Conservation (phyloP, 768 basidiomycete genomes). For the Tephrocybe sp. region DNA sequence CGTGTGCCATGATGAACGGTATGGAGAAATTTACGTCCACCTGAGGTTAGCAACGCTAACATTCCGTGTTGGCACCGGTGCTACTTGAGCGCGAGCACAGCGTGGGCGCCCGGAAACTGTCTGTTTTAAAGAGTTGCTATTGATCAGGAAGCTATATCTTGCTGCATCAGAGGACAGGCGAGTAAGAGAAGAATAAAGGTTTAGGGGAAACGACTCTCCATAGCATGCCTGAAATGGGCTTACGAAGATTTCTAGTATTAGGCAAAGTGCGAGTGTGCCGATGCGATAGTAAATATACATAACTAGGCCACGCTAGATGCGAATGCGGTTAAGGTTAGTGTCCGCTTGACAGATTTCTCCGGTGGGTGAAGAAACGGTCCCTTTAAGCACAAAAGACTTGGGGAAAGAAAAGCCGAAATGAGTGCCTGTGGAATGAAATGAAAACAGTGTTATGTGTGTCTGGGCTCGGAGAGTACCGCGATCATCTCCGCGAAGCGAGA, state of each 20-base stretch:
- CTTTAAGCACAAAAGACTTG: slow-evolving; percentile 7
- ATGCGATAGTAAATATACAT: slow-evolving; percentile 1
- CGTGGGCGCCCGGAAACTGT: too few species aligned
- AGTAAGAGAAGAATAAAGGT: slow-evolving; percentile 8
- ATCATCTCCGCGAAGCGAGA: slow-evolving; percentile 30
- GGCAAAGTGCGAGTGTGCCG: slow-evolving; percentile 4
- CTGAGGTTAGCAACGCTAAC: neutral
- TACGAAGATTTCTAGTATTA: slow-evolving; percentile 5
- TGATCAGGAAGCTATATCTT: slow-evolving; percentile 1
- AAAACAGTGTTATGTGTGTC: neutral
- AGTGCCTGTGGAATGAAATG: slow-evolving; percentile 14
- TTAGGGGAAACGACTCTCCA: slow-evolving; percentile 7
- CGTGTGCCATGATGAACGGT: neutral
- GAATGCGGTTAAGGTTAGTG: slow-evolving; percentile 11
- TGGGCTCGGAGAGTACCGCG: slow-evolving; percentile 27
- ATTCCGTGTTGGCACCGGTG: neutral
- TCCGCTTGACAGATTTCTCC: slow-evolving; percentile 18
- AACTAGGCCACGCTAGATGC: slow-evolving; percentile 4
- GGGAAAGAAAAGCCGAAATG: slow-evolving; percentile 16
- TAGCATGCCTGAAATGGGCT: slow-evolving; percentile 11
- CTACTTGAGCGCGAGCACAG: too few species aligned
- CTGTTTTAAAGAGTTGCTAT: neutral
- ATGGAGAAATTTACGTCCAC: slow-evolving; percentile 8
- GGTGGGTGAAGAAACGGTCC: slow-evolving; percentile 13
- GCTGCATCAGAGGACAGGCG: neutral